These are phyloP conservation scores for Lenwebbia sp. DNA, from an alignment of 345 rosid genomes.

Conservation along the genomic window DNA sequence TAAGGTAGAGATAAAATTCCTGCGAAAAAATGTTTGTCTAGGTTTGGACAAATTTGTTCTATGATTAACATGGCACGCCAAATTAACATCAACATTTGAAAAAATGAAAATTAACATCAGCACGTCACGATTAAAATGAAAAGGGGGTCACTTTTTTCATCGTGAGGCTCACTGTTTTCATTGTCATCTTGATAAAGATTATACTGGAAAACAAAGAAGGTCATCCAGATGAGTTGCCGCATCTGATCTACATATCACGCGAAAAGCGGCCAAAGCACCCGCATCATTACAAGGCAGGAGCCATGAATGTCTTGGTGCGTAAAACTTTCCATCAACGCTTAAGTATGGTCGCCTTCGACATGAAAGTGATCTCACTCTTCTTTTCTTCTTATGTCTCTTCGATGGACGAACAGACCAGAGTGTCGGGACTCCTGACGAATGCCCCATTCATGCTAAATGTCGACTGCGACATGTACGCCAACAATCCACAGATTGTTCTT, in stretches of 20 bases:
- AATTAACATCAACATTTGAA: too few species aligned
- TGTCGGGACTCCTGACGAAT: slow-evolving; percentile 60
- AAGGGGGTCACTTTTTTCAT: neutral
- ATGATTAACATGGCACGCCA: too few species aligned
- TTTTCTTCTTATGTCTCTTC: neutral
- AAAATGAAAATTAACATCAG: too few species aligned
- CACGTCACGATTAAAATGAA: neutral
- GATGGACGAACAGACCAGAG: slow-evolving; percentile 25
- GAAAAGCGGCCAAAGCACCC: slow-evolving; percentile 44
- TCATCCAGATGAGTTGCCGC: slow-evolving; percentile 27
- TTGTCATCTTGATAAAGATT: slow-evolving; percentile 11
- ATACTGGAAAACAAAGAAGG: slow-evolving; percentile 33
- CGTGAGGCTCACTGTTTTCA: neutral
- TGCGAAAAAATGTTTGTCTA: neutral
- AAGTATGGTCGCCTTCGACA: neutral
- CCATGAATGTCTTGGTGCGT: slow-evolving; percentile 66
- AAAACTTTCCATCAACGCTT: neutral
- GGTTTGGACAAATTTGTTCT: too few species aligned
- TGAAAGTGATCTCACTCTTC: neutral
- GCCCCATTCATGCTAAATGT: slow-evolving; percentile 64
- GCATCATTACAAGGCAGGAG: slow-evolving; percentile 15
- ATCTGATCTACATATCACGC: slow-evolving; percentile 38
- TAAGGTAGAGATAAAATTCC: slow-evolving; percentile 18
- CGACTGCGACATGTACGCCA: slow-evolving; percentile 61
- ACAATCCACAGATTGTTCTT: slow-evolving; percentile 33